Evolutionary conservation across 352 stramenopile genomes (phyloP).

Genomic region (Phytophthora tentaculata): DNA sequence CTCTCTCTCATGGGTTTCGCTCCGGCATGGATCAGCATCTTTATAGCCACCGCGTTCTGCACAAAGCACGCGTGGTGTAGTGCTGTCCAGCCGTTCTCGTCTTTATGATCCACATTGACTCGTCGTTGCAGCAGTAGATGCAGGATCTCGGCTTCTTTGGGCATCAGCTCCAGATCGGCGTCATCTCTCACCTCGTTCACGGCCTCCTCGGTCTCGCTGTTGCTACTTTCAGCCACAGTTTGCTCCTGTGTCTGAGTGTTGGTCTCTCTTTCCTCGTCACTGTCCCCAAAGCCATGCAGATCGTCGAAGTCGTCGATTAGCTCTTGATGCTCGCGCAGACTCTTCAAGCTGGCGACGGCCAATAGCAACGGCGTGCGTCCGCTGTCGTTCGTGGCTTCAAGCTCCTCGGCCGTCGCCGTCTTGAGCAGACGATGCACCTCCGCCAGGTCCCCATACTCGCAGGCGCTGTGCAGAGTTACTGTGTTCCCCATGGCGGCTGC

Average conservation of each 20-base stretch:
- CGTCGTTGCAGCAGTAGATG: constrained; percentile 72
- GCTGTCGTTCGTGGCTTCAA: constrained; percentile 78
- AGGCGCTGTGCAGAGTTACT: constrained; percentile 83
- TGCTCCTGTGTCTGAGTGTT: constrained; percentile 9
- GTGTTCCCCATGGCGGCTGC: constrained; percentile 76
- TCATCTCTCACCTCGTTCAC: constrained; percentile 63
- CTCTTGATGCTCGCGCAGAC: constrained; percentile 44
- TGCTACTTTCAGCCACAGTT: constrained; percentile 19
- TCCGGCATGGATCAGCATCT: constrained; percentile 77
- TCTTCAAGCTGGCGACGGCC: constrained; percentile 67
- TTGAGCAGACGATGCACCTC: constrained; percentile 67
- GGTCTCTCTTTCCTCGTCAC: constrained; percentile 24
- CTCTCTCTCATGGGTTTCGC: constrained; percentile 73
- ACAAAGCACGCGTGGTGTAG: constrained; percentile 84
- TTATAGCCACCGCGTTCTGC: constrained; percentile 74
- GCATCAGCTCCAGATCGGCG: constrained; percentile 59
- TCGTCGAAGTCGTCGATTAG: constrained; percentile 58
- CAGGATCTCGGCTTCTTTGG: constrained; percentile 79
- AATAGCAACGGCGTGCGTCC: constrained; percentile 79
- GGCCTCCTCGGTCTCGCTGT: constrained; percentile 29
- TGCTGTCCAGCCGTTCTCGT: constrained; percentile 87
- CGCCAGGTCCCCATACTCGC: constrained; percentile 71
- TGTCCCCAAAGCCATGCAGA: constrained; percentile 30
- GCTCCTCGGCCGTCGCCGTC: constrained; percentile 61
- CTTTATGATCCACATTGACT: constrained; percentile 81